Evolutionary conservation across 129 eudicot species (phyloP).

Genomic region (Centella asiatica): DNA sequence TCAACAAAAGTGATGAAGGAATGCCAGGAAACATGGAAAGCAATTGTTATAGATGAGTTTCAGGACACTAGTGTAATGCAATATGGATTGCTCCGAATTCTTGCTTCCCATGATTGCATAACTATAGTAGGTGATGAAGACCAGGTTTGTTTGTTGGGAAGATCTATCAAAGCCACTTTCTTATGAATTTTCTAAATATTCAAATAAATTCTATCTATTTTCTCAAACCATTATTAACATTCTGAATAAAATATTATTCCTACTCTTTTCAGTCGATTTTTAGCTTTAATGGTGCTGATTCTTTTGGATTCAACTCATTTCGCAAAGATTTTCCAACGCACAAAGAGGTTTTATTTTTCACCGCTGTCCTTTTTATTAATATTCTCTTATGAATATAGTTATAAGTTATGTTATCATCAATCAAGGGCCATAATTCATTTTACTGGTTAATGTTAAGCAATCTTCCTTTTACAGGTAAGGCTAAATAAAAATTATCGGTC

Average conservation of each 20-base stretch:
- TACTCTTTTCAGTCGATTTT: slow-evolving; percentile 73
- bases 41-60: slow-evolving; percentile 88
- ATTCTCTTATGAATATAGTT: neutral
- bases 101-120: slow-evolving; percentile 75
- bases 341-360: slow-evolving; percentile 59
- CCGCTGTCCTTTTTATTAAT: neutral
- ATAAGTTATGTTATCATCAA: neutral
- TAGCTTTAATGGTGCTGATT: slow-evolving; percentile 89
- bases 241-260: slow-evolving; percentile 5
- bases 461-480: slow-evolving; percentile 44
- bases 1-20: slow-evolving; percentile 49
- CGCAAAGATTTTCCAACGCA: slow-evolving; percentile 72
- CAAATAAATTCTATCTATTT: neutral
- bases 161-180: neutral
- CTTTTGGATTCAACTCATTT: slow-evolving; percentile 87
- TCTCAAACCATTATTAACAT: neutral
- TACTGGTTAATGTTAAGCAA: slow-evolving; percentile 3
- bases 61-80: slow-evolving; percentile 98
- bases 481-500: slow-evolving; percentile 85
- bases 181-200: slow-evolving; percentile 7
- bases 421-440: neutral
- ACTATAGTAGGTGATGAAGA: slow-evolving; percentile 98
- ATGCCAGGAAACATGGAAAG: slow-evolving; percentile 80
- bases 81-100: slow-evolving; percentile 53
- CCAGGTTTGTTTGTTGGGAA: slow-evolving; percentile 43